phyloP scores from a whole-genome alignment of 192 early-diverging fungal species.

The Podila epicladia region DNA sequence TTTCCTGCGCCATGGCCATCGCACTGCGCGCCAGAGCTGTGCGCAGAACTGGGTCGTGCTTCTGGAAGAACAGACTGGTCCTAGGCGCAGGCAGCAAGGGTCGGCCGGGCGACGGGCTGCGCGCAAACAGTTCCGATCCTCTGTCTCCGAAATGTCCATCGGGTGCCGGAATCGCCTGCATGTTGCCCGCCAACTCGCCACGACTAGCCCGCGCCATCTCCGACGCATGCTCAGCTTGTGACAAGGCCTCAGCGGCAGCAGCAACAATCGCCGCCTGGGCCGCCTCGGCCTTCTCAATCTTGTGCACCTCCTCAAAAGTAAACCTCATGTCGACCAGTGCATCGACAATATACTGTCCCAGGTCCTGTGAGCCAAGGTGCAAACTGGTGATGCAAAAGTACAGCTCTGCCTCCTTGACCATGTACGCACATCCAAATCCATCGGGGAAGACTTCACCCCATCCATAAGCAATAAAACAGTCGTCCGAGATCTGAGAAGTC shows the following conservation, averaged over 20 bases:
- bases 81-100: slow-evolving; percentile 23
- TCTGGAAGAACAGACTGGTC: slow-evolving; percentile 49
- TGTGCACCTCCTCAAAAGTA: slow-evolving; percentile 59
- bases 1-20: slow-evolving; percentile 39
- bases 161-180: not conserved
- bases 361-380: slow-evolving; percentile 48
- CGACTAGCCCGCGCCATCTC: slow-evolving; percentile 5
- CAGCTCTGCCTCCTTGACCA: slow-evolving; percentile 65
- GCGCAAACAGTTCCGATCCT: slow-evolving; percentile 11
- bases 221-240: slow-evolving; percentile 11
- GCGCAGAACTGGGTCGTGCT: slow-evolving; percentile 37
- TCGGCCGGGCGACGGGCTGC: slow-evolving; percentile 37
- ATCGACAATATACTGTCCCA: slow-evolving; percentile 64
- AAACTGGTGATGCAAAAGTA: slow-evolving; percentile 75
- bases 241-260: slow-evolving; percentile 14
- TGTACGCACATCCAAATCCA: slow-evolving; percentile 92
- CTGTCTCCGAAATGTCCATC: not conserved
- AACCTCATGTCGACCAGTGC: slow-evolving; percentile 72
- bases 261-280: slow-evolving; percentile 29
- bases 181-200: not conserved
- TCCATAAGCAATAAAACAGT: slow-evolving; percentile 60
- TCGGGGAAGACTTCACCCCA: slow-evolving; percentile 85
- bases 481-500: slow-evolving; percentile 60
- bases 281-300: slow-evolving; percentile 50
- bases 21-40: slow-evolving; percentile 40